A percentile compares a stretch with the other conserved stretches of the same genome.
phyloP scores from a whole-genome alignment of 2,329 filamentous ascomycete species.

The Myotisia sp. region DNA sequence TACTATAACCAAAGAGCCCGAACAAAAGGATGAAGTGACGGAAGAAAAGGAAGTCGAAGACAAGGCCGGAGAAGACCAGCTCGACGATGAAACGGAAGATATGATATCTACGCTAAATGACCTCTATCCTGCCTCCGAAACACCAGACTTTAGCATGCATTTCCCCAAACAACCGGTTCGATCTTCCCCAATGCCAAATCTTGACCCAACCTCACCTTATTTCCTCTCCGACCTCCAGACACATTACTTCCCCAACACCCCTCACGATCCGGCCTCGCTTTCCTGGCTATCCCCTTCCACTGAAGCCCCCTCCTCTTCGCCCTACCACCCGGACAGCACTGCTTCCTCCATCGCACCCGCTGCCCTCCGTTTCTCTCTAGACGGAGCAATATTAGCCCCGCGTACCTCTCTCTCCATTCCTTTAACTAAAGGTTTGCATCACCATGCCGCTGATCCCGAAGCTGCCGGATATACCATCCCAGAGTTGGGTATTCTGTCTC shows the following conservation, averaged over 20 bases:
- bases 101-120: conserved; percentile 23
- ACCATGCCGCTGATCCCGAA: conserved; percentile 84
- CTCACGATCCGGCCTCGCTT: conserved; percentile 69
- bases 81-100: conserved; percentile 18
- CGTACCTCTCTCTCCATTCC: conserved; percentile 59
- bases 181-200: conserved; percentile 46
- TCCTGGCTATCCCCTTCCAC: conserved; percentile 74
- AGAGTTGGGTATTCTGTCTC: conserved; percentile 66
- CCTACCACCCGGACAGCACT: conserved; percentile 66
- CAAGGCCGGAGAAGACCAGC: conserved; percentile 5
- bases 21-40: conserved; percentile 4
- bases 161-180: conserved; percentile 33
- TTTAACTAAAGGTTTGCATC: conserved; percentile 67
- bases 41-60: conserved; percentile 2
- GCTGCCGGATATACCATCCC: conserved; percentile 87
- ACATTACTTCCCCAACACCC: conserved; percentile 85
- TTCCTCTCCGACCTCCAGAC: conserved; percentile 74
- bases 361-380: conserved; percentile 78
- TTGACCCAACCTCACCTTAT: conserved; percentile 68
- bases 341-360: conserved; percentile 51
- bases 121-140: conserved; percentile 27
- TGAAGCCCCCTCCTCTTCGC: conserved; percentile 50
- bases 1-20: conserved; percentile 10
- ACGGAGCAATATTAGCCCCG: conserved; percentile 65
- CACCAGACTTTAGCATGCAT: conserved; percentile 25